Evolutionary conservation across 495 filamentous ascomycete species (phyloP).

Genomic region (Chaetomium cochliodes): DNA sequence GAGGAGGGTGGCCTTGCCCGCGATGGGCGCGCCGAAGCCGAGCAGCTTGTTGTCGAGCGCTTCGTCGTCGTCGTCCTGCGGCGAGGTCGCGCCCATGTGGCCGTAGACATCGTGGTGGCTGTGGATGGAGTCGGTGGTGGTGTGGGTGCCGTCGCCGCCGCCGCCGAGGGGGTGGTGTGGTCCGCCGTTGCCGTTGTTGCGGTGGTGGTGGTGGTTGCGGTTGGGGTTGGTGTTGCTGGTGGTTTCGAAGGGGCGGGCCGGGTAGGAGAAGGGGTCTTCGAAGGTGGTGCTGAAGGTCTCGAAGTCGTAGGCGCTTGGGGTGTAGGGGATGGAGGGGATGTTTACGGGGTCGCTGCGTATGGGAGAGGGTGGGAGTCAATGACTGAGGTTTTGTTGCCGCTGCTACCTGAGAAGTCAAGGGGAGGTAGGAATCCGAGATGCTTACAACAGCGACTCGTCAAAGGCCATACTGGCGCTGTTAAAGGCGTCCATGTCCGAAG

Average conservation of each 20-base stretch:
- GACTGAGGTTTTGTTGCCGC: neutral
- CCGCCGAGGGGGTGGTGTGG: constrained; percentile 26
- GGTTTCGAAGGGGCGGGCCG: constrained; percentile 41
- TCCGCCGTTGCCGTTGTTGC: constrained; percentile 12
- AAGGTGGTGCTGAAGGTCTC: constrained; percentile 58
- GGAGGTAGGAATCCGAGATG: constrained; percentile 5
- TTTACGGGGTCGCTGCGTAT: constrained; percentile 43
- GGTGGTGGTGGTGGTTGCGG: neutral
- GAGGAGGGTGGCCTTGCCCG: constrained; percentile 60
- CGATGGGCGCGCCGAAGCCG: constrained; percentile 69
- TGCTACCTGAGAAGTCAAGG: neutral
- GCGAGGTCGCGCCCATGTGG: constrained; percentile 20
- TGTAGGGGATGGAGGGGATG: constrained; percentile 52
- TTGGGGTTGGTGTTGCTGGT: neutral
- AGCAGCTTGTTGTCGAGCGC: constrained; percentile 53
- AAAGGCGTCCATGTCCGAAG: constrained; percentile 42
- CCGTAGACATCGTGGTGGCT: constrained; percentile 24
- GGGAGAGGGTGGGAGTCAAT: no score
- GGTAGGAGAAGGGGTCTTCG: constrained; percentile 66
- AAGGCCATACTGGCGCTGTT: constrained; percentile 40
- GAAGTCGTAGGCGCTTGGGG: constrained; percentile 53
- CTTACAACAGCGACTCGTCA: constrained; percentile 50
- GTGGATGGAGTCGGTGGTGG: constrained; percentile 24
- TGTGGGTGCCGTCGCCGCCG: constrained; percentile 34
- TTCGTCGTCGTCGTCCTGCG: constrained; percentile 30